Evolutionary conservation across 805 yeast genomes (phyloP), one percentile per base, ranked within the genome.

Genomic region (Starmerella vaccinii): DNA sequence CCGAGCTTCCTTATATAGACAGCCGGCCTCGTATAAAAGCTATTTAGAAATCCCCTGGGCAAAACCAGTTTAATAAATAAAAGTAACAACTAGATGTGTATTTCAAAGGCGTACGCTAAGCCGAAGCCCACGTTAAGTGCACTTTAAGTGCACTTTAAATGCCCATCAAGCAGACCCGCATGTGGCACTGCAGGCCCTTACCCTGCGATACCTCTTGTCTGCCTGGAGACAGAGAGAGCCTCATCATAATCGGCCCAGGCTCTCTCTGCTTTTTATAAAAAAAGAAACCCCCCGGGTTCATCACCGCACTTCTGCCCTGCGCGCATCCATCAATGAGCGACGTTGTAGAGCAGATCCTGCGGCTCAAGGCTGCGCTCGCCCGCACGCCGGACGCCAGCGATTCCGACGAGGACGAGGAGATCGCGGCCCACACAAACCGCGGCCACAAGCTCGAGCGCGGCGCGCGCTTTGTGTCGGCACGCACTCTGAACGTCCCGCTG

Each of bases 361-460:
- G 63, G 26, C 59, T 67, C 35, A 66, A 65, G 53, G 63, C 63
- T 12, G 68, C 68, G 9, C 54, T 67, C n/a, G 55, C 42, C 18
- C 55, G 58, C 29, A 62, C 59, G 2, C 63, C 51, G 15, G 69
- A 64, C 45, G 65, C 60, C 47, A 53, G 46, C 55, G 65, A 61
- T 24, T 60, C 63, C 5, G 66, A 63, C 34, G 62, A 34, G n/a
- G 33, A 44, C 16, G 39, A 44, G 32, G 40, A 33, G 13, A 44
- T 33, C 16, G 40, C 13, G 12, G 42, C 49, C 29, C 33, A 30
- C 19, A 67, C 77, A 0, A 80, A 80, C 58, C 67, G 84, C 49
- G 84, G 84, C 9, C 74, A 75, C 53, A 80, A 80, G 60, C 67
- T 80, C 30, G 72, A 76, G 46, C 72, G 73, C 41, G 74, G 74